Evolutionary conservation across 2,329 filamentous ascomycete species (phyloP), one percentile per base, ranked within the genome.

Genomic region (Acrodontium crateriforme): DNA sequence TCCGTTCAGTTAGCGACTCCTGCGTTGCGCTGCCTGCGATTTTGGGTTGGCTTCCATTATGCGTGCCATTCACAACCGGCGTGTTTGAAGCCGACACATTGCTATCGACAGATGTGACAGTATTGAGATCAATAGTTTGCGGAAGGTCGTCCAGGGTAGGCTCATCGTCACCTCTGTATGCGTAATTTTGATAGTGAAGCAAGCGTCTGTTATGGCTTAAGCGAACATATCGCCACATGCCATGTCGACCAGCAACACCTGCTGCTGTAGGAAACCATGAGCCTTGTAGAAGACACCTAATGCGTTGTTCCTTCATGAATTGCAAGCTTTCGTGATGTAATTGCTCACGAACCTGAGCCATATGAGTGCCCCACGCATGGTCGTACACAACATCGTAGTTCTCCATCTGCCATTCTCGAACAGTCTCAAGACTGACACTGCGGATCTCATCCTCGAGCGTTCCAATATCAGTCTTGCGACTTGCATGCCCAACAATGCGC

Each of bases 261-360:
- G 47, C 55, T 46, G 53, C 59, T 40, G 54, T 66, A 56, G 70
- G 65, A 41, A 95, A 98, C 89, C 89, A 98, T 7, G 79, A 75
- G 5, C 89, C 89, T 41, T 82, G 70, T 3, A 95, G 67, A 20
- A 98, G 62, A 49, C 85, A 94, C 29, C 89, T 71, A 36, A 95
- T 80, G 19, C 89, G 74, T 54, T 98, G 89, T 58, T 98, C 89
- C 55, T 93, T 94, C 55, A 95, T 81, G 48, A 98, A 98, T 46
- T 93, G 82, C 29, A 94, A 60, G 8, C 87, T 84, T 54, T 98
- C 89, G 45, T 87, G 75, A 42, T 82, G 79, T 24, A 95, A 66
- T 52, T 92, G 83, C 30, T 94, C 83, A 18, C 84, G 78, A n/a
- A 93, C 81, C 55, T 89, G 82, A 38, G 59, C 71, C 16, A 98